phyloP scores from a whole-genome alignment of 2,329 filamentous ascomycete genomes.

The Phyllosticta citribraziliensis region DNA sequence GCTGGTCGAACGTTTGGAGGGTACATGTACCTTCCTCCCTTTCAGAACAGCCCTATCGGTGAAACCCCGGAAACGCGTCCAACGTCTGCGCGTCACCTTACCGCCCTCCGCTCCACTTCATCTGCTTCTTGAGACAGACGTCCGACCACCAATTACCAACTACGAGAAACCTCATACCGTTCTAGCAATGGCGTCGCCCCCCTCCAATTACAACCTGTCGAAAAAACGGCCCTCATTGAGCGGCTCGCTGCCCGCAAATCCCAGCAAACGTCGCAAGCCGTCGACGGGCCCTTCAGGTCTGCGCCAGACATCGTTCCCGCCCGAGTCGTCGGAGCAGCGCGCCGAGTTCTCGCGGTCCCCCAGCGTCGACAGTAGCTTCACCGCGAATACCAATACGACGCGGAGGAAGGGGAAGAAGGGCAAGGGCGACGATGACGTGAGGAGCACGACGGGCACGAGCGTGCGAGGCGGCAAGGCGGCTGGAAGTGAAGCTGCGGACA shows the following conservation, averaged over 20 bases:
- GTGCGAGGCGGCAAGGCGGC: conserved; percentile 19
- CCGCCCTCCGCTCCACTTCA: background rate
- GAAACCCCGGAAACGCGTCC: background rate
- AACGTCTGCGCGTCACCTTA: background rate
- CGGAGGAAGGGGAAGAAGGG: conserved; percentile 53
- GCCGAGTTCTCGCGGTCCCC: conserved; percentile 52
- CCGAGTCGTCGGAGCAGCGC: conserved; percentile 41
- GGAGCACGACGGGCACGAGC: conserved; percentile 28
- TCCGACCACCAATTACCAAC: background rate
- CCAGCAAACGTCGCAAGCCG: conserved; percentile 59
- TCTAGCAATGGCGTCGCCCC: conserved; percentile 48
- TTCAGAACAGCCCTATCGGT: background rate
- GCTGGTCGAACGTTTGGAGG: too few relatives aligned
- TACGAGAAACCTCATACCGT: background rate
- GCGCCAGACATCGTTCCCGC: conserved; percentile 72
- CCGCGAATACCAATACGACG: conserved; percentile 40
- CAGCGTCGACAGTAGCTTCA: conserved; percentile 48
- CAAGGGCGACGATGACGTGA: conserved; percentile 27
- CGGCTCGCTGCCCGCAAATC: conserved; percentile 34
- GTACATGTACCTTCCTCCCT: too few relatives aligned
- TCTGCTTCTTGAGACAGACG: background rate
- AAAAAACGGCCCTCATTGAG: conserved; percentile 56
- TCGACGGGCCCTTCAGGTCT: conserved; percentile 58
- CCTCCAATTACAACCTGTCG: conserved; percentile 43
- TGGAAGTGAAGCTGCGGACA: conserved; percentile 27